A percentile compares a stretch with the other conserved stretches of the same genome.
These are phyloP conservation scores for Pseudocohnilembus persalinus DNA, from an alignment of 169 alveolate genomes.

Conservation along the genomic window DNA sequence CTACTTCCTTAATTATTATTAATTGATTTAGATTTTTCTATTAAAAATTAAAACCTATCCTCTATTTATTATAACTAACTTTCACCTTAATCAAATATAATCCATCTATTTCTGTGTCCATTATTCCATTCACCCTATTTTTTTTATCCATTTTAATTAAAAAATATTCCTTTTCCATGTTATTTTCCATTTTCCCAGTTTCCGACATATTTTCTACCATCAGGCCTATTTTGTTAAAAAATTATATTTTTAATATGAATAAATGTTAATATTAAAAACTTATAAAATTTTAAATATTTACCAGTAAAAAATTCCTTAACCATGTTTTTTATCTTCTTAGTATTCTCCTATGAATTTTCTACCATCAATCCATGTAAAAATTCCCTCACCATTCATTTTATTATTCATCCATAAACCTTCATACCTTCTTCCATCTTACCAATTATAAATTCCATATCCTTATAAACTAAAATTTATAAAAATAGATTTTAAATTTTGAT, in stretches of 20 bases:
- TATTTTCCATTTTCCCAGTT: slow-evolving; percentile 72
- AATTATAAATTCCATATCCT: slow-evolving; percentile 62
- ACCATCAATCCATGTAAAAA: slow-evolving; percentile 68
- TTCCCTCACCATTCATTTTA: slow-evolving; percentile 62
- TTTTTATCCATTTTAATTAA: neutral
- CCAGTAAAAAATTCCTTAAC: slow-evolving; percentile 56
- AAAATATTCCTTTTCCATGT: slow-evolving; percentile 68
- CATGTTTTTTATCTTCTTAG: slow-evolving; percentile 69
- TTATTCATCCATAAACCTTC: slow-evolving; percentile 63
- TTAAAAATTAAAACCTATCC: neutral
- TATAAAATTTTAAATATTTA: no score
- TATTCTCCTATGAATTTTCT: slow-evolving; percentile 72
- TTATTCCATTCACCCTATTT: neutral
- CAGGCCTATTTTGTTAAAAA: slow-evolving; percentile 23
- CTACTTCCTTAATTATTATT: neutral
- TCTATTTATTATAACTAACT: neutral
- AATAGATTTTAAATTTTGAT: no score
- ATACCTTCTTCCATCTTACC: slow-evolving; percentile 71
- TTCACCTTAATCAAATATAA: no score
- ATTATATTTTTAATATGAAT: no score
- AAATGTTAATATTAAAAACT: neutral
- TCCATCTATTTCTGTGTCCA: neutral
- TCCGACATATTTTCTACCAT: slow-evolving; percentile 73
- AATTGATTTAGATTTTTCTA: neutral
- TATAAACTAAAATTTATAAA: slow-evolving; percentile 38